Percentiles rank a stretch among this genome's conserved stretches.
These are phyloP conservation scores for Ceratobasidium sp. DNA, from an alignment of 1,284 basidiomycete species.

Conservation along the genomic window DNA sequence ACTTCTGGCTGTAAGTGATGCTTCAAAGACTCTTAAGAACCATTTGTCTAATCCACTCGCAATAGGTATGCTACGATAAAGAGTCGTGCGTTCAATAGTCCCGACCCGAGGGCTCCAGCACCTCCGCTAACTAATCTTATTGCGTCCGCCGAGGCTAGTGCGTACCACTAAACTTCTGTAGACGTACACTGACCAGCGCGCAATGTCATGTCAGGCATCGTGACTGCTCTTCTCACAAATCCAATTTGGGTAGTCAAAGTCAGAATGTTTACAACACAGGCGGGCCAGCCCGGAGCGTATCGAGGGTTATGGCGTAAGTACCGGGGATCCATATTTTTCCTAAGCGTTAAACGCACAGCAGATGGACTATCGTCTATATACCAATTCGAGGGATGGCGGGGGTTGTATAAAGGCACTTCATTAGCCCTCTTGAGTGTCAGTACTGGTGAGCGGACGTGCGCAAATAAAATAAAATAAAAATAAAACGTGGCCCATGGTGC, in stretches of 20 bases:
- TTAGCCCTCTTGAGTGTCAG: constrained; percentile 93
- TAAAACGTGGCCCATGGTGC: not conserved
- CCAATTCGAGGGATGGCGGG: constrained; percentile 75
- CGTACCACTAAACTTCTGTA: constrained; percentile 52
- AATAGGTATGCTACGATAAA: constrained; percentile 96
- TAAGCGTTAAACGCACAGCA: constrained; percentile 47
- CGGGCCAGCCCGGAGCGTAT: constrained; percentile 72
- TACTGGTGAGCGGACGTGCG: constrained; percentile 62
- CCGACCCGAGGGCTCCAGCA: constrained; percentile 50
- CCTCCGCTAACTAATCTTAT: constrained; percentile 84
- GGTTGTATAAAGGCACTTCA: constrained; percentile 86
- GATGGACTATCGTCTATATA: constrained; percentile 80
- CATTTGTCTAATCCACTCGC: not conserved
- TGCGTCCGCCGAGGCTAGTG: constrained; percentile 94
- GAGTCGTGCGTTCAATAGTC: constrained; percentile 53
- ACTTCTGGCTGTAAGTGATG: constrained; percentile 91
- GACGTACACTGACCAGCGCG: not conserved
- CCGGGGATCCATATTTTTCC: constrained; percentile 23
- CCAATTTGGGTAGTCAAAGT: constrained; percentile 99
- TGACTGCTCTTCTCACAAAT: constrained; percentile 94
- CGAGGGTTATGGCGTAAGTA: constrained; percentile 79
- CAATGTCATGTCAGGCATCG: constrained; percentile 66
- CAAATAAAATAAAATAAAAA: not conserved
- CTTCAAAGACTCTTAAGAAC: not conserved
- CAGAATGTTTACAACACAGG: constrained; percentile 88